Evolutionary conservation across 768 basidiomycete species (phyloP).

Genomic region (Lentinula edodes): DNA sequence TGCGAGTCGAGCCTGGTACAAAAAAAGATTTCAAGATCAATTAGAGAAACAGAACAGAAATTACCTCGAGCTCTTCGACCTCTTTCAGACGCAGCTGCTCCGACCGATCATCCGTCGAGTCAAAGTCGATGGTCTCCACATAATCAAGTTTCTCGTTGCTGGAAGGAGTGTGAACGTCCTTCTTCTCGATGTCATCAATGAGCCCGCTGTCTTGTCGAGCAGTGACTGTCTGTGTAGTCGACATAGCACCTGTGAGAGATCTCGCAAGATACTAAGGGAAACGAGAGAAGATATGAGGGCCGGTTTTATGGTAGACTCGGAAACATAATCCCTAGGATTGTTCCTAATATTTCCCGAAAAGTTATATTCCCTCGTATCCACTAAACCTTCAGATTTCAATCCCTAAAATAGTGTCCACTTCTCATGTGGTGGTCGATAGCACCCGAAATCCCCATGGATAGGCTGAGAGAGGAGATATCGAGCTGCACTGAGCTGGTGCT

Average conservation of each 20-base stretch:
- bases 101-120: background rate
- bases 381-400: background rate
- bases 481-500: background rate
- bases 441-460: background rate
- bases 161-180: background rate
- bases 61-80: background rate
- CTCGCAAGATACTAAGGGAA: background rate
- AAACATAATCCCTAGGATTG: background rate
- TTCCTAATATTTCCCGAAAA: background rate
- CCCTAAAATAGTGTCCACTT: background rate
- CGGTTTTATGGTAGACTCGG: background rate
- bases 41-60: background rate
- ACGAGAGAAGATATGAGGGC: background rate
- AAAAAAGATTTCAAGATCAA: background rate
- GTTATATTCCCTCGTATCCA: background rate
- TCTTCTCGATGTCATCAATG: conserved; percentile 1
- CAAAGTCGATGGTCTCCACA: background rate
- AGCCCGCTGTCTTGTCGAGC: background rate
- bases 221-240: background rate
- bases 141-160: background rate
- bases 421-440: background rate
- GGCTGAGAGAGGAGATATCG: background rate
- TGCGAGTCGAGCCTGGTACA: conserved; percentile 23
- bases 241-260: background rate
- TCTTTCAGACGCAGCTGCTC: conserved; percentile 1